These are phyloP conservation scores for Phytophthora colocasiae DNA, from an alignment of 352 stramenopile genomes.

Conservation along the genomic window DNA sequence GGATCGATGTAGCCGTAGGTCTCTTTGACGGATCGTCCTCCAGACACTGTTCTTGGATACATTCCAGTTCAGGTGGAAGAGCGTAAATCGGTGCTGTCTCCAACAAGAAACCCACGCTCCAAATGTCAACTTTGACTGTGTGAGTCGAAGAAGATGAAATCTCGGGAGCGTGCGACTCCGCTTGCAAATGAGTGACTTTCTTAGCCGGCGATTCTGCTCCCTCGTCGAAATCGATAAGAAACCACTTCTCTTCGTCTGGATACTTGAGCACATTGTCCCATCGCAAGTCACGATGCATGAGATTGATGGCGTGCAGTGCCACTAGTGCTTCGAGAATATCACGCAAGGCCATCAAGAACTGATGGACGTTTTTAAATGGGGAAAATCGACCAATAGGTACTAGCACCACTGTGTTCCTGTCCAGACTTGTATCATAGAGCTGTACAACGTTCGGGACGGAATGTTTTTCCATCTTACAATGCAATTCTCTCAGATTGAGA, in stretches of 20 bases:
- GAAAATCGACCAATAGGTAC: no score
- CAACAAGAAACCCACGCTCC: slow-evolving; percentile 18
- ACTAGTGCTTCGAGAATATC: no score
- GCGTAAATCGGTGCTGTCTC: slow-evolving; percentile 5
- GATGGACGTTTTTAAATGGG: no score
- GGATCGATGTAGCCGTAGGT: background rate
- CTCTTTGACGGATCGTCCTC: background rate
- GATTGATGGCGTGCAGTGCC: background rate
- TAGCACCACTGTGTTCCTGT: no score
- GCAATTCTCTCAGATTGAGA: slow-evolving; percentile 3
- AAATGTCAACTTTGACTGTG: slow-evolving; percentile 1
- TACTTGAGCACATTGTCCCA: slow-evolving; percentile 10
- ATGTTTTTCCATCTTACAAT: slow-evolving; percentile 3
- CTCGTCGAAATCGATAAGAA: slow-evolving; percentile 19
- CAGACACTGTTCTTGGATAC: slow-evolving; percentile 2
- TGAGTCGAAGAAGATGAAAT: slow-evolving; percentile 7
- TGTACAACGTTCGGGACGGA: background rate
- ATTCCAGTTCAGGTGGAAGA: slow-evolving; percentile 12
- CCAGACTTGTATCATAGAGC: no score
- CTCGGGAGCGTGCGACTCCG: no score
- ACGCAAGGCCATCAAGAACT: no score
- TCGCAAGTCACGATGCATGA: background rate
- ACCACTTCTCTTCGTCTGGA: slow-evolving; percentile 17
- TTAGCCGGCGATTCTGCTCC: slow-evolving; percentile 6
- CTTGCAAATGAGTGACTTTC: slow-evolving; percentile 18